Percentiles rank a stretch among this genome's conserved stretches.
phyloP scores from a whole-genome alignment of 2,329 filamentous ascomycete genomes.

The Pseudogymnoascus sp. region DNA sequence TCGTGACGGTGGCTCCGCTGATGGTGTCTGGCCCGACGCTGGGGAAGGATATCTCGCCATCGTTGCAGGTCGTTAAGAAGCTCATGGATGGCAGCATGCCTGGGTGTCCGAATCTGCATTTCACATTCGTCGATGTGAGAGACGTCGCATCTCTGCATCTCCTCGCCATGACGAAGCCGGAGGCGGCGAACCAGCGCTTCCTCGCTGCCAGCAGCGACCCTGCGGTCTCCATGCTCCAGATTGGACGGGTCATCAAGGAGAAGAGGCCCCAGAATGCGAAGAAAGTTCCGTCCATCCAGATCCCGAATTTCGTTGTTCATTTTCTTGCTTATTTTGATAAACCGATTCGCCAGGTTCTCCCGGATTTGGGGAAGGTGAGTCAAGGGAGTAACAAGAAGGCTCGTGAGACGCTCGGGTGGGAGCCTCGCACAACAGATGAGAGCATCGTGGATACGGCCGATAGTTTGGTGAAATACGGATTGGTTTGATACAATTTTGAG shows the following conservation, averaged over 20 bases:
- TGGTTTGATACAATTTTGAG: neutral
- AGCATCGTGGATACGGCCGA: constrained; percentile 11
- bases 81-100: constrained; percentile 26
- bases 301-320: constrained; percentile 10
- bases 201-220: constrained; percentile 10
- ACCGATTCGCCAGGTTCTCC: neutral
- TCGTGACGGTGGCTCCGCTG: constrained; percentile 25
- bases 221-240: constrained; percentile 17
- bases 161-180: constrained; percentile 22
- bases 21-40: constrained; percentile 27
- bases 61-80: constrained; percentile 20
- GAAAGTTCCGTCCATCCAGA: constrained; percentile 4
- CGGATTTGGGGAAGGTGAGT: neutral
- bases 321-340: neutral
- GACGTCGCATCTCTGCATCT: constrained; percentile 28
- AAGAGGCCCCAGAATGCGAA: constrained; percentile 8
- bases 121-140: constrained; percentile 26
- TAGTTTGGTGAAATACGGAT: constrained; percentile 7
- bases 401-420: neutral
- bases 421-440: constrained; percentile 8
- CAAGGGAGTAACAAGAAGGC: constrained; percentile 3
- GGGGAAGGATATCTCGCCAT: constrained; percentile 19
- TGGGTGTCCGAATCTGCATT: constrained; percentile 21
- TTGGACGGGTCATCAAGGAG: constrained; percentile 20
- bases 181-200: constrained; percentile 23